A percentile compares a stretch with the other conserved stretches of the same genome.
phyloP scores from a whole-genome alignment of 129 eudicot genomes.

The Escallonia rubra region DNA sequence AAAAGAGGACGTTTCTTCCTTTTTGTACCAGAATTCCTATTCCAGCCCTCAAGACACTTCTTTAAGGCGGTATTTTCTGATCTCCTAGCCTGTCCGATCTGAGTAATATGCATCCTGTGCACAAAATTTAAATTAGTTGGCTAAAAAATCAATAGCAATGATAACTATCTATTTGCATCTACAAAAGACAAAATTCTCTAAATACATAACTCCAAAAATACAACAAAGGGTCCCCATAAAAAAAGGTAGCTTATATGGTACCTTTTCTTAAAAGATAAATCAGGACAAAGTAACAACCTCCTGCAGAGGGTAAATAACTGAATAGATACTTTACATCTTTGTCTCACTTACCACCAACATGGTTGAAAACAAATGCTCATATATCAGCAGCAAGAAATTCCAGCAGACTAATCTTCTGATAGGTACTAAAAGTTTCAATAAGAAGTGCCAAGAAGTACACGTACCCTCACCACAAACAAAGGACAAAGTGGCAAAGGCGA shows the following conservation, averaged over 20 bases:
- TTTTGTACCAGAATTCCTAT: conserved; percentile 12
- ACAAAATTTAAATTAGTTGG: background rate
- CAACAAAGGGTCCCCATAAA: no score
- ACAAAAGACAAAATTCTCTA: background rate
- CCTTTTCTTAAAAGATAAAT: background rate
- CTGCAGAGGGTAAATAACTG: background rate
- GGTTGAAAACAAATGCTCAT: no score
- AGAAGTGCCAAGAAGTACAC: no score
- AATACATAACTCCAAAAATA: no score
- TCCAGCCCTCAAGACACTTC: conserved; percentile 35
- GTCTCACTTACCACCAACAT: no score
- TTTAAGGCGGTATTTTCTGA: conserved; percentile 31
- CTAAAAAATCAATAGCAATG: background rate
- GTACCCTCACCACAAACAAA: no score
- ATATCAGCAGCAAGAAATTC: no score
- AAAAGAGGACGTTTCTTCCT: conserved; percentile 54
- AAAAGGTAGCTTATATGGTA: no score
- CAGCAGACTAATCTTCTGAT: no score
- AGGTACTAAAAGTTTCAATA: no score
- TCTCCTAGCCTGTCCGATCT: conserved; percentile 40
- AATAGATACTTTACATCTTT: background rate
- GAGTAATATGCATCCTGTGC: conserved; percentile 49
- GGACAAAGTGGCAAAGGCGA: no score
- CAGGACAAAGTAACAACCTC: background rate
- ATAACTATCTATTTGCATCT: background rate